Base-by-base conservation (phyloP, 139 green algal genomes). In the Spirogloea muscicola region DNA sequence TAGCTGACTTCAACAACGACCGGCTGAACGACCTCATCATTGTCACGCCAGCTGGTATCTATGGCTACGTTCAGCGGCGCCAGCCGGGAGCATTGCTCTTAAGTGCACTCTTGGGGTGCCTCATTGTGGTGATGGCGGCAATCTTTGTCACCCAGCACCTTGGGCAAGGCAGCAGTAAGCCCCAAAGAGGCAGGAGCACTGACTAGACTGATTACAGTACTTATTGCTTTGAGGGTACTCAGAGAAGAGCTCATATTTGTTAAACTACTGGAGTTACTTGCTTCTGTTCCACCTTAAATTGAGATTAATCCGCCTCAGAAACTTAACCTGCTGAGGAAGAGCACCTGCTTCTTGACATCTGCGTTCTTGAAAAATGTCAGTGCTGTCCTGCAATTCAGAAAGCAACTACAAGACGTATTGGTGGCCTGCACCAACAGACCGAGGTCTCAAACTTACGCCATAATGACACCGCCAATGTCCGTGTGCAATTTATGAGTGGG, bases 1-100 rank as follows among this genome's bases (percentile, higher is more conserved):
- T 92, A 21, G 76, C 77, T 27, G 93, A 98, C 63, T 98, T 94
- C 82, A 92, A 93, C 71, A 85, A 89, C 1, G 92, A 97, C 65
- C 83, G 88, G 2, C 82, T 93, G 37, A 96, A 84, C 18, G 93
- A 98, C 69, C 55, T 98, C 1, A 71, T 98, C 0, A 44, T 96
- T 2, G 63, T 91, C 1, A 85, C 75, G 0, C 25, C 51, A 1
- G 46, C 85, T 9, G 88, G 88, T 2, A n/a, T 93, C 0, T 97
- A 91, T 72, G 92, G 83, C 2, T 95, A 86, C 63, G 76, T 78
- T 39, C 87, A 91, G 82, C 68, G 86, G 42, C 33, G 89, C 40
- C 64, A 82, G 27, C 82, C 84, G 7, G 92, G 90, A 13, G 93
- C 86, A 10, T 41, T 93, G 60, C 86, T 89, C 1, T 92, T 97